Evolutionary conservation across 179 eudicot species (phyloP), one percentile per base, ranked within the genome.

Genomic region (Silene vulgaris): DNA sequence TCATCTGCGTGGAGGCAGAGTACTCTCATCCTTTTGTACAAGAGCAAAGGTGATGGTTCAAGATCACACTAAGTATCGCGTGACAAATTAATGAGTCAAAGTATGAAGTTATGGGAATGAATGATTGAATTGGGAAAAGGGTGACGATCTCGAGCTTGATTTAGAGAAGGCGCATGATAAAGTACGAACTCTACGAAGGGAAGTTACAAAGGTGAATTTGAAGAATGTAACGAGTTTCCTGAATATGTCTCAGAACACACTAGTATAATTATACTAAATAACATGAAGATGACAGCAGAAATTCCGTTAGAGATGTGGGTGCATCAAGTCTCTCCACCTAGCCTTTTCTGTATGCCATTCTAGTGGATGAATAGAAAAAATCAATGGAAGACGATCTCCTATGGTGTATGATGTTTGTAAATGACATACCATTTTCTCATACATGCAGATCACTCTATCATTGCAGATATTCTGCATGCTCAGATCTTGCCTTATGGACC

Each of bases 401-500:
- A 54, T 54, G 19, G 17, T 54, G 60, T 54, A 14, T 54, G 60
- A 54, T 54, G n/a, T 54, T 54, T 54, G 60, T n/a, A 54, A 54
- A 60, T 60, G 64, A 77, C 69, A 71, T 89, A 94, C 98, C 90
- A 94, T 92, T 82, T 86, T 90, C 88, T 94, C 98, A 65, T 82
- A 94, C 89, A 92, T 87, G 67, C 77, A 59, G 76, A 94, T 87
- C 57, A 83, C 97, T 80, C 75, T 85, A 69, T 80, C 83, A 76
- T 76, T 82, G 70, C 76, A 48, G 74, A 87, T 84, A 84, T 81
- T 84, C 80, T 94, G 98, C 93, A 94, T 94, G 84, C 91, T 82
- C 52, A 92, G 91, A 85, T 94, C 98, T 87, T 94, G 98, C 82
- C 98, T 88, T 68, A 94, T 92, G 79, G 98, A 94, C 82, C 96